Evolutionary conservation across 768 basidiomycete species (phyloP).

Genomic region (Infundibulicybe gibba): DNA sequence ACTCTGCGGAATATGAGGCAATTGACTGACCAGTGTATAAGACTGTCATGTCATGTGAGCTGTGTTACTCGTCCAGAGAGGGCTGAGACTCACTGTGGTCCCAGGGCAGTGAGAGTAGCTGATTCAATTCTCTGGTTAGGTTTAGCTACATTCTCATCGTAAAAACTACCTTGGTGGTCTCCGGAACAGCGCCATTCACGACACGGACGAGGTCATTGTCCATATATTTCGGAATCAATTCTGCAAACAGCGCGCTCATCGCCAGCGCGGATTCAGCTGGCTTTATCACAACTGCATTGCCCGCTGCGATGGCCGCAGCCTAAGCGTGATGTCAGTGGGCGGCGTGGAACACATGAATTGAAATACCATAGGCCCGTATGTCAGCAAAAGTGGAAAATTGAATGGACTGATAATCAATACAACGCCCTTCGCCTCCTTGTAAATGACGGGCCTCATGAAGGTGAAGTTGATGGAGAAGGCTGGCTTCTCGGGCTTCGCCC

Average conservation of each 20-base stretch:
- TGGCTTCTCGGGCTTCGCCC: slow-evolving; percentile 64
- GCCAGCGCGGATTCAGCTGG: slow-evolving; percentile 69
- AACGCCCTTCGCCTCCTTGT: slow-evolving; percentile 77
- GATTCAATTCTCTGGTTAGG: neutral
- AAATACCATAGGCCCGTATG: slow-evolving; percentile 55
- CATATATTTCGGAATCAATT: slow-evolving; percentile 73
- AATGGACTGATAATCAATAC: slow-evolving; percentile 69
- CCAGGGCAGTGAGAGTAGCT: slow-evolving; percentile 76
- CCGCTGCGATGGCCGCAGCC: slow-evolving; percentile 76
- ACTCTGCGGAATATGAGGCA: neutral
- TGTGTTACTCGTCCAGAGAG: neutral
- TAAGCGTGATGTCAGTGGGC: slow-evolving; percentile 9
- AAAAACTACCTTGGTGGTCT: slow-evolving; percentile 48
- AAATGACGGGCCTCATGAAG: slow-evolving; percentile 58
- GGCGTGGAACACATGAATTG: neutral
- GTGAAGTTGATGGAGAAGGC: slow-evolving; percentile 53
- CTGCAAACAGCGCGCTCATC: slow-evolving; percentile 52
- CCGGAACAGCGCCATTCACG: slow-evolving; percentile 63
- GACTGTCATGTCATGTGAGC: slow-evolving; percentile 28
- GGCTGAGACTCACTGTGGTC: slow-evolving; percentile 36
- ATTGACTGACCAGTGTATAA: slow-evolving; percentile 56
- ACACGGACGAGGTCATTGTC: slow-evolving; percentile 64
- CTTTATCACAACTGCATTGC: slow-evolving; percentile 69
- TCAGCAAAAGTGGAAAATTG: slow-evolving; percentile 69
- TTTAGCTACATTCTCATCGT: neutral